phyloP scores from a whole-genome alignment of 495 filamentous ascomycete genomes.

The Sordaria brevicollis region DNA sequence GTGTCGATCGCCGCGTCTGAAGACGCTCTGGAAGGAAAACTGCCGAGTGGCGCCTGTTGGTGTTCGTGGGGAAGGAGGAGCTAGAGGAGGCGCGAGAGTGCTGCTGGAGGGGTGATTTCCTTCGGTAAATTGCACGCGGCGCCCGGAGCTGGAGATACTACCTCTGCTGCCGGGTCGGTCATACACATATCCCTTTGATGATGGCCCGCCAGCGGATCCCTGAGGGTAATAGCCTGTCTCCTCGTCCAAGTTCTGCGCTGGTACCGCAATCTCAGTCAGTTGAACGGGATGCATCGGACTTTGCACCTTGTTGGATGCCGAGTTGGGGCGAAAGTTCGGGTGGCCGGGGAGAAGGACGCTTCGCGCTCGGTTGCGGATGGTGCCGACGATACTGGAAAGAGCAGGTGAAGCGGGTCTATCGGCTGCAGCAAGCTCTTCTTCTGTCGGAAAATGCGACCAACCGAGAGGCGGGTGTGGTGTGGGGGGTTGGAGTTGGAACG shows the following conservation, averaged over 20 bases:
- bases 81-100: neutral
- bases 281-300: constrained; percentile 50
- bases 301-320: constrained; percentile 17
- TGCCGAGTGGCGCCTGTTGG: constrained; percentile 47
- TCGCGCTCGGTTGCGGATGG: constrained; percentile 44
- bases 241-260: constrained; percentile 33
- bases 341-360: constrained; percentile 39
- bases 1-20: constrained; percentile 30
- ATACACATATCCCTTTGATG: constrained; percentile 1
- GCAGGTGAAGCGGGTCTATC: constrained; percentile 36
- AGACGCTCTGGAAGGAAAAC: constrained; percentile 85
- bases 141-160: constrained; percentile 24
- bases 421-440: constrained; percentile 46
- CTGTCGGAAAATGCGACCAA: constrained; percentile 73
- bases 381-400: constrained; percentile 49
- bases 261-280: constrained; percentile 49
- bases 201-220: constrained; percentile 9
- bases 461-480: constrained; percentile 73
- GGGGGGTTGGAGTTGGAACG: constrained; percentile 27
- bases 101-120: neutral
- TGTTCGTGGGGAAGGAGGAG: neutral
- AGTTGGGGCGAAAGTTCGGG: constrained; percentile 22
- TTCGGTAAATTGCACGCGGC: constrained; percentile 29
- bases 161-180: constrained; percentile 19
- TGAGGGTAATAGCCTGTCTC: constrained; percentile 31